A percentile compares a stretch with the other conserved stretches of the same genome.
Conservation (phyloP, 768 basidiomycete species). For the Auriscalpium microsporum region DNA sequence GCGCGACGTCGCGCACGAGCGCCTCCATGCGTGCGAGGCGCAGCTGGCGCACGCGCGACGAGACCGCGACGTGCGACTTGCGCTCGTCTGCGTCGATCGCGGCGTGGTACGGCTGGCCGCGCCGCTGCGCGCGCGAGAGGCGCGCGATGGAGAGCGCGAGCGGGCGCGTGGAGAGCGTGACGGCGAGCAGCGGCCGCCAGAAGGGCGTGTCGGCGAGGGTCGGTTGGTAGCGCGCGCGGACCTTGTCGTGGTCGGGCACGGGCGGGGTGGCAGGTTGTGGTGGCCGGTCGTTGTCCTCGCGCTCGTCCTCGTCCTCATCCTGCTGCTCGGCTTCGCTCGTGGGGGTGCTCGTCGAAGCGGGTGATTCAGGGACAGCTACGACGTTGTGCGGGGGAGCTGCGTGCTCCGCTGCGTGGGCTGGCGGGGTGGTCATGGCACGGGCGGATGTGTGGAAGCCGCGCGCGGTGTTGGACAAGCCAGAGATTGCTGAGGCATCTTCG, state of each 20-base stretch:
- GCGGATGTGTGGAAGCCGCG: neutral
- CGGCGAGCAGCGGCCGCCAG: conserved; percentile 33
- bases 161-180: conserved; percentile 35
- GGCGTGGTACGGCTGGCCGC: too few relatives aligned
- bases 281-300: too few relatives aligned
- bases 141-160: conserved; percentile 28
- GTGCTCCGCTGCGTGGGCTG: neutral
- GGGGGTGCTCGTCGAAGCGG: too few relatives aligned
- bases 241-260: neutral
- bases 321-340: neutral
- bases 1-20: too few relatives aligned
- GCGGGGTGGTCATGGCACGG: neutral
- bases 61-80: too few relatives aligned
- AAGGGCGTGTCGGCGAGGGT: conserved; percentile 24
- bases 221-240: conserved; percentile 24
- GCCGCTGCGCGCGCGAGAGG: conserved; percentile 20
- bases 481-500: too few relatives aligned
- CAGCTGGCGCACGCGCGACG: too few relatives aligned
- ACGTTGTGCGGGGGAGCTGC: conserved; percentile 14
- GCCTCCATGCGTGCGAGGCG: too few relatives aligned
- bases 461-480: neutral
- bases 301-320: too few relatives aligned
- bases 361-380: conserved; percentile 7
- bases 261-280: too few relatives aligned
- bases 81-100: too few relatives aligned